Evolutionary conservation across 1,139 yeast genomes (phyloP).

Genomic region (Yamadazyma mexicana): DNA sequence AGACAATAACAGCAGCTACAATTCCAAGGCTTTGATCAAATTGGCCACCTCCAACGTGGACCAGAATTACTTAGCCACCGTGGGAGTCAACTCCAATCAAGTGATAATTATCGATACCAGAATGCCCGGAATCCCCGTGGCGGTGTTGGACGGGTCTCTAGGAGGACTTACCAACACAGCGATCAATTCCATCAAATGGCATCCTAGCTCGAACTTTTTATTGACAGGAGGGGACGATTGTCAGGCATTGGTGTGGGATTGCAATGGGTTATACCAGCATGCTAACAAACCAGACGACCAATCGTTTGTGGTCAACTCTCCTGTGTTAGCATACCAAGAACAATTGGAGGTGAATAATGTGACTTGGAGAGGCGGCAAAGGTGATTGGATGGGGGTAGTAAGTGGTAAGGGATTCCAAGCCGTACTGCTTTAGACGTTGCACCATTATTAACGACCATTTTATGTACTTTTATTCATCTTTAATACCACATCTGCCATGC

Average conservation of each 20-base stretch:
- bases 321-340: slow-evolving; percentile 58
- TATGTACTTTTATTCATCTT: neutral
- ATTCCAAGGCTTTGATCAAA: slow-evolving; percentile 65
- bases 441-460: neutral
- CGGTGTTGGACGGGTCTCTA: slow-evolving; percentile 66
- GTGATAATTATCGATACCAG: slow-evolving; percentile 80
- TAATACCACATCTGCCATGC: neutral
- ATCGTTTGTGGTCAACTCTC: slow-evolving; percentile 25
- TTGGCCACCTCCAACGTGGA: slow-evolving; percentile 79
- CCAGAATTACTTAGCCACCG: slow-evolving; percentile 75
- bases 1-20: slow-evolving; percentile 16
- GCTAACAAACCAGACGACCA: slow-evolving; percentile 9
- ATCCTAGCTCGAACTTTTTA: slow-evolving; percentile 68
- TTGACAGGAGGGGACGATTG: slow-evolving; percentile 89
- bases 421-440: slow-evolving; percentile 37
- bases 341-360: slow-evolving; percentile 72
- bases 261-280: slow-evolving; percentile 32
- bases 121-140: slow-evolving; percentile 81
- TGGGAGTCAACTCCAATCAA: slow-evolving; percentile 68
- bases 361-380: slow-evolving; percentile 64
- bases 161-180: slow-evolving; percentile 48
- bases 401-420: slow-evolving; percentile 83
- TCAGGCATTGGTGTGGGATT: slow-evolving; percentile 85
- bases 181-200: slow-evolving; percentile 80
- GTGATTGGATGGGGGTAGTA: slow-evolving; percentile 82